Percentiles rank a stretch among this genome's conserved stretches.
These are phyloP conservation scores for Limonium bicolor DNA, from an alignment of 148 eudicot species.

Conservation along the genomic window DNA sequence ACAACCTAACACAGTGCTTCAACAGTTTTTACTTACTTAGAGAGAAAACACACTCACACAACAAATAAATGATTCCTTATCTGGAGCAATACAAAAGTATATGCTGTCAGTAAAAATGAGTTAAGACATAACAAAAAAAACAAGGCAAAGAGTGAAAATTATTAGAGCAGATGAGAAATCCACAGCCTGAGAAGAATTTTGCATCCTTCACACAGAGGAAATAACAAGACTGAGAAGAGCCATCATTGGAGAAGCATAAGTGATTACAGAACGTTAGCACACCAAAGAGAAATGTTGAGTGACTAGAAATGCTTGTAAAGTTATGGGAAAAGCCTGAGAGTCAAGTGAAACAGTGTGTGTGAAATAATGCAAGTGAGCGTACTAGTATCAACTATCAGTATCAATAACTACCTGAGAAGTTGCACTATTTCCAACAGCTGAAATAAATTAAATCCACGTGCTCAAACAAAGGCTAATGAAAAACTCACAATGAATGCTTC, in stretches of 20 bases:
- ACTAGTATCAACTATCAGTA: too few relatives aligned
- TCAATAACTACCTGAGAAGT: too few relatives aligned
- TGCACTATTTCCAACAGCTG: too few relatives aligned
- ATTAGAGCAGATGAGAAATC: too few relatives aligned
- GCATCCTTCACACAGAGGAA: conserved; percentile 33
- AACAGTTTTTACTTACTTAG: conserved; percentile 57
- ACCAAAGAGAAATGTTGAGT: conserved; percentile 78
- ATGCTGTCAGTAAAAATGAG: conserved; percentile 60
- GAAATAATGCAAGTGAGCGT: too few relatives aligned
- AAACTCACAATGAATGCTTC: conserved; percentile 95
- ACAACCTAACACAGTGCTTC: too few relatives aligned
- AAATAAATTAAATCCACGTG: too few relatives aligned
- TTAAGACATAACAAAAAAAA: conserved; percentile 70
- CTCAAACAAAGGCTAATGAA: too few relatives aligned
- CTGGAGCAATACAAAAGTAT: conserved; percentile 69
- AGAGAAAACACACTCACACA: conserved; percentile 99
- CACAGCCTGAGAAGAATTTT: too few relatives aligned
- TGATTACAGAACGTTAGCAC: conserved; percentile 84
- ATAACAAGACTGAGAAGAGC: conserved; percentile 54
- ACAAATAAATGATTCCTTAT: conserved; percentile 88
- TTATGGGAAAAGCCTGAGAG: too few relatives aligned
- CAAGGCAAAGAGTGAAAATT: conserved; percentile 77
- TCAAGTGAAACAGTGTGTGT: too few relatives aligned
- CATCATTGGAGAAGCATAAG: conserved; percentile 79
- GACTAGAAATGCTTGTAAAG: conserved; percentile 63